phyloP scores from a whole-genome alignment of 1,284 basidiomycete genomes.

The Athelia sp. region DNA sequence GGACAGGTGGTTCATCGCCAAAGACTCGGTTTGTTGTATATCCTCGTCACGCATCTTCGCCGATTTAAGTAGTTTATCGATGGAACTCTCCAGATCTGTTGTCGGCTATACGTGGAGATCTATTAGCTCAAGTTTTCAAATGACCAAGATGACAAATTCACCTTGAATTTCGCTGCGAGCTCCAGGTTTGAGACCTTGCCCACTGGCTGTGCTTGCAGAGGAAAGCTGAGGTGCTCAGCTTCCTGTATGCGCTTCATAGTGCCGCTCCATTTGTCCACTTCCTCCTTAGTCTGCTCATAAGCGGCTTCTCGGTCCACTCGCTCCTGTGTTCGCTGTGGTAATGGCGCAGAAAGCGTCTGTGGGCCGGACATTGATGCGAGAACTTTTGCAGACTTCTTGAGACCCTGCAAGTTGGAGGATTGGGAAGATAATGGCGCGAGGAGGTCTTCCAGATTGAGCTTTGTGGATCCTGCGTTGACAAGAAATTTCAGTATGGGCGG shows the following conservation, averaged over 20 bases:
- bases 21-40: constrained; percentile 71
- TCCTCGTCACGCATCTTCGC: constrained; percentile 82
- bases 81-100: constrained; percentile 74
- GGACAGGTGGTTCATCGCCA: constrained; percentile 77
- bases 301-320: constrained; percentile 91
- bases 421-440: constrained; percentile 60
- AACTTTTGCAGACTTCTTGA: constrained; percentile 67
- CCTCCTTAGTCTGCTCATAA: constrained; percentile 88
- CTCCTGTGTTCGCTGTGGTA: constrained; percentile 85
- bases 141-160: constrained; percentile 18
- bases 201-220: constrained; percentile 67
- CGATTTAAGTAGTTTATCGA: constrained; percentile 70
- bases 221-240: constrained; percentile 91
- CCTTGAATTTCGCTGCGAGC: constrained; percentile 79
- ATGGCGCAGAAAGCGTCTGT: constrained; percentile 76
- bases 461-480: constrained; percentile 35
- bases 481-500: constrained; percentile 5
- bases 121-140: background rate
- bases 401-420: constrained; percentile 53
- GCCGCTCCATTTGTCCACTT: constrained; percentile 91
- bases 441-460: constrained; percentile 70
- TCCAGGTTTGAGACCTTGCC: constrained; percentile 70
- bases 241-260: constrained; percentile 88
- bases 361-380: constrained; percentile 44
- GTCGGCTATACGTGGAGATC: constrained; percentile 45